Evolutionary conservation across 1,139 yeast species (phyloP).

Genomic region (Yamadazyma siamensis): DNA sequence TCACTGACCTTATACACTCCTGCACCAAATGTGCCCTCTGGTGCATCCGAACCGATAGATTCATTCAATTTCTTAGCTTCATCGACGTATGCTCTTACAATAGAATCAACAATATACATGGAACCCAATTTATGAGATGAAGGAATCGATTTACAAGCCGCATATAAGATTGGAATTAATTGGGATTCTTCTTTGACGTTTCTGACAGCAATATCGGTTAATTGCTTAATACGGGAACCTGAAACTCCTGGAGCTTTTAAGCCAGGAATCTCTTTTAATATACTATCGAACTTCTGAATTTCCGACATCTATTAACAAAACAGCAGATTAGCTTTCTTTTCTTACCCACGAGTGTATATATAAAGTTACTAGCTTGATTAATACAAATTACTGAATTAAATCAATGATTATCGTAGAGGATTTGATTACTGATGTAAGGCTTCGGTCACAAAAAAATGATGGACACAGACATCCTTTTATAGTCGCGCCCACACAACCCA

Average conservation of each 20-base stretch:
- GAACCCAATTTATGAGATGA: conserved; percentile 85
- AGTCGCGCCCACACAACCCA: too few species aligned
- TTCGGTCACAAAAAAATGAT: too few species aligned
- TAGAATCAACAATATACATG: conserved; percentile 86
- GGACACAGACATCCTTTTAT: too few species aligned
- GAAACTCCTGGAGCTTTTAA: conserved; percentile 93
- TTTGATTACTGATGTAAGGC: too few species aligned
- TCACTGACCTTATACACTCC: conserved; percentile 64
- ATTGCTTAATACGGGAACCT: conserved; percentile 86
- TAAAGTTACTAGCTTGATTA: too few species aligned
- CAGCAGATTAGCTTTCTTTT: too few species aligned
- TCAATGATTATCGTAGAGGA: too few species aligned
- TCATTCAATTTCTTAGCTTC: conserved; percentile 60
- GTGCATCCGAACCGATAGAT: conserved; percentile 42
- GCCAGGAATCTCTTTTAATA: conserved; percentile 69
- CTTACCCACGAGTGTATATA: conserved; percentile 4
- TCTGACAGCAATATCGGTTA: conserved; percentile 73
- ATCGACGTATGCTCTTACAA: conserved; percentile 81
- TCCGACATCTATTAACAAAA: conserved; percentile 26
- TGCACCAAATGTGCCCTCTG: conserved; percentile 72
- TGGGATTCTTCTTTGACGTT: conserved; percentile 58
- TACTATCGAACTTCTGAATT: conserved; percentile 63
- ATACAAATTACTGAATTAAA: too few species aligned
- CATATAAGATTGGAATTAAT: conserved; percentile 55
- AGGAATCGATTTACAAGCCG: conserved; percentile 73